Evolutionary conservation across 345 rosid species (phyloP).

Genomic region (Orychophragmus violaceus): DNA sequence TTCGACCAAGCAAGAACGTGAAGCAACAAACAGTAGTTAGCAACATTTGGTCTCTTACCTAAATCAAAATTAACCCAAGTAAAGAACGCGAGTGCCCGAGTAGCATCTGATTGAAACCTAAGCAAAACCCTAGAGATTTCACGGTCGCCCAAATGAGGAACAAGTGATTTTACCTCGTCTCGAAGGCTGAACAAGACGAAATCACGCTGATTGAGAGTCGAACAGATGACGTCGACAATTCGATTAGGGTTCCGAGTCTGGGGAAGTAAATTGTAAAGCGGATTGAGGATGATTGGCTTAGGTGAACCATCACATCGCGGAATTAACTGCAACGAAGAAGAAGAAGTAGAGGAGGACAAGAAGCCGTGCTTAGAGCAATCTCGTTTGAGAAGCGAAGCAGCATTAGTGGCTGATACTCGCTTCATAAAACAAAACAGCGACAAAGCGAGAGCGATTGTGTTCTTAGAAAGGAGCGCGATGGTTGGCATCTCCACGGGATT

Average conservation of each 20-base stretch:
- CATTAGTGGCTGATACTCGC: slow-evolving; percentile 9
- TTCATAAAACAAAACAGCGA: slow-evolving; percentile 15
- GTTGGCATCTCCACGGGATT: too few species aligned
- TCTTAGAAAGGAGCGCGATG: too few species aligned
- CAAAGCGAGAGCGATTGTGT: background rate
- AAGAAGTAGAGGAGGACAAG: slow-evolving; percentile 28
- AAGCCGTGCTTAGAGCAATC: background rate
- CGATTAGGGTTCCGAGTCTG: slow-evolving; percentile 55
- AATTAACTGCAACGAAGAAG: slow-evolving; percentile 36
- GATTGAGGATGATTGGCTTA: slow-evolving; percentile 33
- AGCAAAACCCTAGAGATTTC: slow-evolving; percentile 62
- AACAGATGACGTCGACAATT: slow-evolving; percentile 48
- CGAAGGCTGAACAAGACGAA: slow-evolving; percentile 23
- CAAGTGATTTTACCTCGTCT: slow-evolving; percentile 25
- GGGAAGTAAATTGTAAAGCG: slow-evolving; percentile 55
- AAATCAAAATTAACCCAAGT: slow-evolving; percentile 54
- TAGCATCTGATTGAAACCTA: slow-evolving; percentile 60
- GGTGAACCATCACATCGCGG: background rate
- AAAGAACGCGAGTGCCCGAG: slow-evolving; percentile 52
- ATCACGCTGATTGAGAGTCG: slow-evolving; percentile 40
- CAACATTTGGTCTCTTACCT: slow-evolving; percentile 33
- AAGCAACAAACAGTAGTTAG: slow-evolving; percentile 50
- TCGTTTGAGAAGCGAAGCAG: background rate
- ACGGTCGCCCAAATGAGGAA: slow-evolving; percentile 45
- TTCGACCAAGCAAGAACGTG: slow-evolving; percentile 57